phyloP scores from a whole-genome alignment of 208 protist genomes.

The Acanthamoeba lenticulata region DNA sequence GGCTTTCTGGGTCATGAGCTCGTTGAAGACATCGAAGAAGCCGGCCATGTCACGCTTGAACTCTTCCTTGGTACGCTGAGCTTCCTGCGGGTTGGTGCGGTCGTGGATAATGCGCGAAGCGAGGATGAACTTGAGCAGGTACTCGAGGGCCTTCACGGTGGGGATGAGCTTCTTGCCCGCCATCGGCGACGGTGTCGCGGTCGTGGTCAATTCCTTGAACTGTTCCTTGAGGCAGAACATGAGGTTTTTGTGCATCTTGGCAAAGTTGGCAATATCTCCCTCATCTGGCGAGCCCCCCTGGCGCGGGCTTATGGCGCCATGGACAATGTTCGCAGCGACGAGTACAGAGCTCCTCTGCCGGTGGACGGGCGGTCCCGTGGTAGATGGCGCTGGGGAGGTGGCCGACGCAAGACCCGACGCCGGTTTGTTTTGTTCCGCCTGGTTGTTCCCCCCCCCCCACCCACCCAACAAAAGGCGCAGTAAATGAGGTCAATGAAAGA shows the following conservation, averaged over 20 bases:
- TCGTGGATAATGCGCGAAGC: conserved; percentile 58
- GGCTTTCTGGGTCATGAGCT: conserved; percentile 49
- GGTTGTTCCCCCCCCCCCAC: no score
- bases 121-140: conserved; percentile 74
- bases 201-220: conserved; percentile 44
- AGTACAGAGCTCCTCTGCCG: background rate
- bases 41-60: conserved; percentile 48
- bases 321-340: background rate
- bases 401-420: background rate
- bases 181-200: background rate
- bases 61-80: conserved; percentile 55
- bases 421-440: no score
- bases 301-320: background rate
- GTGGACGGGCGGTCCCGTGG: background rate
- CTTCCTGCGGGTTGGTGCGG: conserved; percentile 19
- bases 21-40: conserved; percentile 63
- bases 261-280: conserved; percentile 50
- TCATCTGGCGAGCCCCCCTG: background rate
- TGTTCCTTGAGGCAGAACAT: conserved; percentile 63
- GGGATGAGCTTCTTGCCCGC: conserved; percentile 60
- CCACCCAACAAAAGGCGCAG: no score
- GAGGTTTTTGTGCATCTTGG: conserved; percentile 67
- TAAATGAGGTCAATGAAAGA: no score
- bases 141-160: conserved; percentile 74
- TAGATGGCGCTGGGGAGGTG: background rate